phyloP scores from a whole-genome alignment of 2,329 filamentous ascomycete genomes.

The Aspergillus eucalypticola region DNA sequence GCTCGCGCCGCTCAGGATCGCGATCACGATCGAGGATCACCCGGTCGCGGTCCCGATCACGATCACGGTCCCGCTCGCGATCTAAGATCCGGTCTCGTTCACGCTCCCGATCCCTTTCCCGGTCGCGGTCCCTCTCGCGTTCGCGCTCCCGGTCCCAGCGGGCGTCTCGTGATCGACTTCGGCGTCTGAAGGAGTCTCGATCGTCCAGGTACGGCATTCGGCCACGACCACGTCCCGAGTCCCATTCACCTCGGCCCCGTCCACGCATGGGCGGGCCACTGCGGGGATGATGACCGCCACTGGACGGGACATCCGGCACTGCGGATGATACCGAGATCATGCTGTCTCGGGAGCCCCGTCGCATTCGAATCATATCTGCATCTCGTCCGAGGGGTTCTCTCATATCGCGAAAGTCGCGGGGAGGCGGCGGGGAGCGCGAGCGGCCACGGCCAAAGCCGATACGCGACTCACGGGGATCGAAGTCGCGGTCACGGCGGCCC shows the following conservation, averaged over 20 bases:
- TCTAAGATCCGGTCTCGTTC: slow-evolving; percentile 29
- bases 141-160: slow-evolving; percentile 44
- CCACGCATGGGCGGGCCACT: slow-evolving; percentile 43
- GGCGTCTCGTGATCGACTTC: slow-evolving; percentile 47
- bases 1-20: slow-evolving; percentile 35
- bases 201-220: slow-evolving; percentile 43
- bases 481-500: slow-evolving; percentile 50
- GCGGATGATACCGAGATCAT: slow-evolving; percentile 40
- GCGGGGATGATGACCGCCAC: slow-evolving; percentile 35
- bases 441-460: slow-evolving; percentile 49
- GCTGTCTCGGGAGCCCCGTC: slow-evolving; percentile 48
- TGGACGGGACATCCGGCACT: slow-evolving; percentile 38
- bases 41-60: slow-evolving; percentile 17
- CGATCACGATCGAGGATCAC: slow-evolving; percentile 29
- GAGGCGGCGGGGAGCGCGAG: slow-evolving; percentile 43
- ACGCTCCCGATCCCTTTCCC: slow-evolving; percentile 38
- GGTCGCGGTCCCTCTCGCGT: slow-evolving; percentile 38
- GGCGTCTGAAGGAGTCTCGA: slow-evolving; percentile 44
- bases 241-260: slow-evolving; percentile 46
- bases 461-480: slow-evolving; percentile 46
- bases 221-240: slow-evolving; percentile 46
- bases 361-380: slow-evolving; percentile 42
- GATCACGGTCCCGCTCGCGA: slow-evolving; percentile 36
- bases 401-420: slow-evolving; percentile 43
- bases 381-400: slow-evolving; percentile 40